Percentiles rank a stretch among this genome's conserved stretches.
phyloP scores from a whole-genome alignment of 2,329 filamentous ascomycete species.

The Neopestalotiopsis sp. region DNA sequence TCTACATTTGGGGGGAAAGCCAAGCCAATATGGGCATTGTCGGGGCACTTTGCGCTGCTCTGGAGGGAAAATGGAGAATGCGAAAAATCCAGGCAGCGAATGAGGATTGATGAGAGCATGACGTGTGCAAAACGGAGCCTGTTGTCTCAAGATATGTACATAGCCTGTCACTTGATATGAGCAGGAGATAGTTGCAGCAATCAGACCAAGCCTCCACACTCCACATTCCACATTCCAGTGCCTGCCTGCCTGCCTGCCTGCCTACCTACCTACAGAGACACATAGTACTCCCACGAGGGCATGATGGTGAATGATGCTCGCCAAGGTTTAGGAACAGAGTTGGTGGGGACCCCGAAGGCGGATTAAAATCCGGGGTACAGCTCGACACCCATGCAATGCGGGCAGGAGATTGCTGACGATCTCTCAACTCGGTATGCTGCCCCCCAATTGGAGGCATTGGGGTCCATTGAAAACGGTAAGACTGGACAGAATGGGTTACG shows the following conservation, averaged over 20 bases:
- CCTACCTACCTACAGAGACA: too few species aligned
- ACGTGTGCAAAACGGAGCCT: background rate
- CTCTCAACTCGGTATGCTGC: background rate
- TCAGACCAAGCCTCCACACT: constrained; percentile 2
- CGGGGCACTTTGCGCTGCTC: background rate
- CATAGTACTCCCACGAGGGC: background rate
- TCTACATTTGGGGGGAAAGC: background rate
- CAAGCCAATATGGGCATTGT: background rate
- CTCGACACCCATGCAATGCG: background rate
- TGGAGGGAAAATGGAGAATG: constrained; percentile 5
- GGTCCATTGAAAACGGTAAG: background rate
- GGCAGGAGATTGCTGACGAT: constrained; percentile 11
- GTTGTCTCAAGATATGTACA: constrained; percentile 13
- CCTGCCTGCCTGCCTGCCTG: background rate
- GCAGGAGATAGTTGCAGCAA: constrained; percentile 12
- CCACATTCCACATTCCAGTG: background rate
- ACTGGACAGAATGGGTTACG: constrained; percentile 8
- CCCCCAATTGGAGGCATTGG: constrained; percentile 5
- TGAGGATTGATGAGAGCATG: constrained; percentile 15
- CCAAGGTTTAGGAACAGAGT: constrained; percentile 1
- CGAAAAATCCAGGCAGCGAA: constrained; percentile 8
- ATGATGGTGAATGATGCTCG: background rate
- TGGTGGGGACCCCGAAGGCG: constrained; percentile 15
- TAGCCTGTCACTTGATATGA: constrained; percentile 13
- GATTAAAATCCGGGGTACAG: constrained; percentile 17